Percentiles rank a stretch among this genome's conserved stretches.
phyloP scores from a whole-genome alignment of 768 basidiomycete genomes.

The Pleurotus eryngii region DNA sequence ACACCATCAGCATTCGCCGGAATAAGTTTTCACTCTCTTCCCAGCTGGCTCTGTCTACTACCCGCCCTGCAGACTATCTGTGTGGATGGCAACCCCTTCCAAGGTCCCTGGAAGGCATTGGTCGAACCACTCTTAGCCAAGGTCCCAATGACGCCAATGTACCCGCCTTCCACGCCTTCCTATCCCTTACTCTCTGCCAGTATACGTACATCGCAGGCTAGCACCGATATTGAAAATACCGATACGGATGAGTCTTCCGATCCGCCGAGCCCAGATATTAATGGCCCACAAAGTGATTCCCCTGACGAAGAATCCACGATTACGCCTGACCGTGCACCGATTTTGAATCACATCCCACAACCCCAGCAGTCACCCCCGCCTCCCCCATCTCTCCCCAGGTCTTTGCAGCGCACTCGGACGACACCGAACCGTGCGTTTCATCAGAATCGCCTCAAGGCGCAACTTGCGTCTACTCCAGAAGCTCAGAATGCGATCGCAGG shows the following conservation, averaged over 20 bases:
- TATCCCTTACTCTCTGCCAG: constrained; percentile 50
- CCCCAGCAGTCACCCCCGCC: constrained; percentile 14
- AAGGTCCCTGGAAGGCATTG: constrained; percentile 87
- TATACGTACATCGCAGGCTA: constrained; percentile 31
- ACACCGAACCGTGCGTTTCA: constrained; percentile 64
- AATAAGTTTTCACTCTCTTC: constrained; percentile 89
- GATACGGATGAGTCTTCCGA: constrained; percentile 62
- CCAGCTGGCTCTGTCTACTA: constrained; percentile 95
- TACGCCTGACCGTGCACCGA: constrained; percentile 56
- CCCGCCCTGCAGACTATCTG: constrained; percentile 79
- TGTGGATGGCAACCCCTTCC: constrained; percentile 96
- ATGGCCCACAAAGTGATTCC: constrained; percentile 23
- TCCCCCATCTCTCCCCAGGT: constrained; percentile 29
- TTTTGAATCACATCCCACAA: constrained; percentile 37
- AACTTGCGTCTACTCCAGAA: constrained; percentile 21
- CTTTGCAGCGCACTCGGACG: constrained; percentile 69
- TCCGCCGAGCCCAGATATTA: constrained; percentile 36
- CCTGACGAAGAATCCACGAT: constrained; percentile 73
- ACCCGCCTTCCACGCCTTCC: constrained; percentile 64
- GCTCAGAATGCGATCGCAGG: constrained; percentile 14
- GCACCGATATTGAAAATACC: constrained; percentile 41
- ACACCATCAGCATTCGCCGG: constrained; percentile 84
- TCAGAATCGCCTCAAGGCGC: constrained; percentile 36
- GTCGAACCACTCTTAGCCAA: constrained; percentile 80
- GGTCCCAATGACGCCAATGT: constrained; percentile 53